Evolutionary conservation across 1,284 basidiomycete species (phyloP), one percentile per base, ranked within the genome.

Genomic region (Peniophora sp.): DNA sequence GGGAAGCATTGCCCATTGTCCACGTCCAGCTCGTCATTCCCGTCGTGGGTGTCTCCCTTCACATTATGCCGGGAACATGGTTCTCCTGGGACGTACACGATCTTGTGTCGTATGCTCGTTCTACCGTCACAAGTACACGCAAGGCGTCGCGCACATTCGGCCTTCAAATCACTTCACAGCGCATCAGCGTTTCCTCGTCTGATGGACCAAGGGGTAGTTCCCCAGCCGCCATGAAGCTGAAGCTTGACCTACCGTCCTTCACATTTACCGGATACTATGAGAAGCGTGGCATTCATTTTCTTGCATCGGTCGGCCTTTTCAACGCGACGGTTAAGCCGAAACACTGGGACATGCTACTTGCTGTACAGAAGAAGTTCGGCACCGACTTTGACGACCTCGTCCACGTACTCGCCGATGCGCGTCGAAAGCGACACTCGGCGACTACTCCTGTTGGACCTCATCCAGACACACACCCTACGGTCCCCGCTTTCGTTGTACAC

Each of bases 51-150:
- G 69, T 87, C 9, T 78, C 77, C 5, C 72, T 91, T 2, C 88
- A 89, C 59, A 81, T 91, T 44, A 89, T 91, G 84, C 85, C 82
- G 55, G 87, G 86, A 16, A 90, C 87, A 1, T 92, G 89, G 89
- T 64, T 91, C 22, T 81, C 83, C 16, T 89, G 83, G 85, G 77
- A 81, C 51, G 66, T 82, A 12, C 67, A 74, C 50, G 69, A 78
- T 47, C 74, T 71, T 0, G 64, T 78, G 6, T 66, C 65, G 2
- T 81, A 80, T 58, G 45, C 74, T 22, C 70, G 75, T 39, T 70
- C 75, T 12, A 65, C 71, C 2, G 64, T 64, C 25, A 56, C 63
- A 36, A 54, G 66, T 6, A 61, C 64, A 35, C 64, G 66, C n/a
- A 69, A 65, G 34, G 55, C 62, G 32, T 63, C 60, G 3, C 66